Conservation (phyloP, 208 protist species). For the Trypanosoma conorhini region DNA sequence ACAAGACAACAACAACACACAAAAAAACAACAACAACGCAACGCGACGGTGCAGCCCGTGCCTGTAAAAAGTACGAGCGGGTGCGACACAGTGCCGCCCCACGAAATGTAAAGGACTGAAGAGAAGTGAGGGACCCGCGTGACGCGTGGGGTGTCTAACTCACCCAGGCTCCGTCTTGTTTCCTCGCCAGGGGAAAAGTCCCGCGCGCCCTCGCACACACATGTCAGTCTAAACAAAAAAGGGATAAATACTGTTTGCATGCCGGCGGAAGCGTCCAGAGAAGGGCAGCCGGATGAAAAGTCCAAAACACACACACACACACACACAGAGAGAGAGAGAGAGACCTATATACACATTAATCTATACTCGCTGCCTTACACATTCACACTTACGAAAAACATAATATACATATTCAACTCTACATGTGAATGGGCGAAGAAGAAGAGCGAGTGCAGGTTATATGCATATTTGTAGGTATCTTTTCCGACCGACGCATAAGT, state of each 20-base stretch:
- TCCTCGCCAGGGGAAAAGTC: too few species aligned
- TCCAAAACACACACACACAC: not conserved
- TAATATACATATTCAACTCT: not conserved
- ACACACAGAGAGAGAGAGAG: conserved; percentile 5
- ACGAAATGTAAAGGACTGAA: not conserved
- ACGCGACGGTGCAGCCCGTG: not conserved
- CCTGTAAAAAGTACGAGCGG: not conserved
- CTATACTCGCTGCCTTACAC: conserved; percentile 14
- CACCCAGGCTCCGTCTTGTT: not conserved
- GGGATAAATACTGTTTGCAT: not conserved
- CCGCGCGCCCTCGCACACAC: not conserved
- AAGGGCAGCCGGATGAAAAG: not conserved
- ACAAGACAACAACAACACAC: not conserved
- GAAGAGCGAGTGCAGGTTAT: not conserved
- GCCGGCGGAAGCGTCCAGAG: not conserved
- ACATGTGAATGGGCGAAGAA: too few species aligned
- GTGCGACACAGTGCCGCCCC: not conserved
- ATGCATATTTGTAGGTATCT: not conserved
- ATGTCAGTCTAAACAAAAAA: not conserved
- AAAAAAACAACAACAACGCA: not conserved
- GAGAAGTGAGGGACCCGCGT: not conserved
- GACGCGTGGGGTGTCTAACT: not conserved
- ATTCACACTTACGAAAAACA: conserved; percentile 13
- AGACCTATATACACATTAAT: conserved; percentile 20
- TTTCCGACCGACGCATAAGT: not conserved